Conservation (phyloP, 2,329 filamentous ascomycete genomes). For the Diaporthe citrichinensis region DNA sequence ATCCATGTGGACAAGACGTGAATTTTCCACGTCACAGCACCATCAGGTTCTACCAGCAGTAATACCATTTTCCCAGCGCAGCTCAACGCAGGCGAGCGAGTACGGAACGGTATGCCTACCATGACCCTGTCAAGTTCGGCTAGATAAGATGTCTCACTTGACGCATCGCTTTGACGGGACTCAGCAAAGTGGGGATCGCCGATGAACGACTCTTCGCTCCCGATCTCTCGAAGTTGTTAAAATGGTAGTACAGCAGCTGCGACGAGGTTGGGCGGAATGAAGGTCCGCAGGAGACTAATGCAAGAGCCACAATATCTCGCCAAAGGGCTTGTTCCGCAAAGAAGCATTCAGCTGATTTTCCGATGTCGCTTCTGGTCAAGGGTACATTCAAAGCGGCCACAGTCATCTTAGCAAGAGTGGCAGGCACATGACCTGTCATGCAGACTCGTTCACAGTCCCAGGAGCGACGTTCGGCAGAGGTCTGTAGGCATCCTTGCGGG, state of each 20-base stretch:
- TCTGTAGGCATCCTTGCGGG: constrained; percentile 17
- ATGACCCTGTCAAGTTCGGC: too few relatives aligned
- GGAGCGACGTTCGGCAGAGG: constrained; percentile 27
- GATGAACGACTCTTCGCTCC: too few relatives aligned
- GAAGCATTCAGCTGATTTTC: constrained; percentile 48
- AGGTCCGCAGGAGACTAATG: constrained; percentile 54
- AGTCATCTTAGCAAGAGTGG: constrained; percentile 22
- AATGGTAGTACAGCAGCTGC: constrained; percentile 2
- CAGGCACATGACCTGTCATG: constrained; percentile 37
- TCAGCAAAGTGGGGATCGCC: too few relatives aligned
- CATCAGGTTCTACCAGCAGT: constrained; percentile 42
- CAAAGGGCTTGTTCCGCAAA: constrained; percentile 52
- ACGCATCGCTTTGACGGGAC: constrained; percentile 27
- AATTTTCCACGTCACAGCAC: constrained; percentile 50
- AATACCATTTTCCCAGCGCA: constrained; percentile 52
- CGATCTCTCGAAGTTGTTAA: too few relatives aligned
- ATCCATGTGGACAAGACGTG: constrained; percentile 52
- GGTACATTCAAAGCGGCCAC: constrained; percentile 45
- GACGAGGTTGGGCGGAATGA: constrained; percentile 44
- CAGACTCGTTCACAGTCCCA: too few relatives aligned
- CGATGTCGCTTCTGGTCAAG: constrained; percentile 43
- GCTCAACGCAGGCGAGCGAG: constrained; percentile 47
- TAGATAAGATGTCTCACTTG: constrained; percentile 46
- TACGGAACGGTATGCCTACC: too few relatives aligned
- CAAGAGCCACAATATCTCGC: constrained; percentile 54